Percentiles rank a stretch among this genome's conserved stretches.
phyloP scores from a whole-genome alignment of 129 eudicot genomes.

The Silybum marianum region DNA sequence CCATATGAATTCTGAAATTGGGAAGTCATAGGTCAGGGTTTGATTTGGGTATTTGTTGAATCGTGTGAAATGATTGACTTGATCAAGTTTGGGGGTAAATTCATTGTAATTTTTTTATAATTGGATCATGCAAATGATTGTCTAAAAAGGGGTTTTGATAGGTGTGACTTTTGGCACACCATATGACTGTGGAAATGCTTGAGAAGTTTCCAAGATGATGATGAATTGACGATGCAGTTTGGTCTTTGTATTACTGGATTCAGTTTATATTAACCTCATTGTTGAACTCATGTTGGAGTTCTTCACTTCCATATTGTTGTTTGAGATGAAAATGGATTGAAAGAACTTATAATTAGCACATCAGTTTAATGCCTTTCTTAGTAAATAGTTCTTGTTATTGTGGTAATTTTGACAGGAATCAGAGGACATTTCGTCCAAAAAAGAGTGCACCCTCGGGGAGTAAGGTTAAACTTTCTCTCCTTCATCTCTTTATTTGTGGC shows the following conservation, averaged over 20 bases:
- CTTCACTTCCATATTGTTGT: neutral
- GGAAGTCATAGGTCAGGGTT: slow-evolving; percentile 12
- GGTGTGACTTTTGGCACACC: neutral
- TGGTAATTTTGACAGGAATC: slow-evolving; percentile 59
- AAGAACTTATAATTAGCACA: neutral
- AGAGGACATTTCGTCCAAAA: slow-evolving; percentile 89
- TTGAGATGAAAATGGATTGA: neutral
- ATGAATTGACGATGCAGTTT: neutral
- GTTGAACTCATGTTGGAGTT: neutral
- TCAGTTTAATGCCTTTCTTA: neutral
- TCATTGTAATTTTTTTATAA: neutral
- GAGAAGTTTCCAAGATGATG: neutral
- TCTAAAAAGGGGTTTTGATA: neutral
- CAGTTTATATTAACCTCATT: neutral
- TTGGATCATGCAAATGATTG: slow-evolving; percentile 18
- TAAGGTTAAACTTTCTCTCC: slow-evolving; percentile 55
- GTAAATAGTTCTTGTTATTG: slow-evolving; percentile 1
- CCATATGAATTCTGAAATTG: neutral
- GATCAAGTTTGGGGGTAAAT: slow-evolving; percentile 10
- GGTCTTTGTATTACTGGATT: neutral
- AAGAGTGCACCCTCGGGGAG: slow-evolving; percentile 97
- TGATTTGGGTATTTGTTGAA: slow-evolving; percentile 25
- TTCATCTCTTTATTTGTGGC: neutral
- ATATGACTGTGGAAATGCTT: slow-evolving; percentile 3
- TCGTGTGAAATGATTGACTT: slow-evolving; percentile 10